Evolutionary conservation across 345 rosid species (phyloP), one percentile per base, ranked within the genome.

Genomic region (Rhodamnia rubescens): DNA sequence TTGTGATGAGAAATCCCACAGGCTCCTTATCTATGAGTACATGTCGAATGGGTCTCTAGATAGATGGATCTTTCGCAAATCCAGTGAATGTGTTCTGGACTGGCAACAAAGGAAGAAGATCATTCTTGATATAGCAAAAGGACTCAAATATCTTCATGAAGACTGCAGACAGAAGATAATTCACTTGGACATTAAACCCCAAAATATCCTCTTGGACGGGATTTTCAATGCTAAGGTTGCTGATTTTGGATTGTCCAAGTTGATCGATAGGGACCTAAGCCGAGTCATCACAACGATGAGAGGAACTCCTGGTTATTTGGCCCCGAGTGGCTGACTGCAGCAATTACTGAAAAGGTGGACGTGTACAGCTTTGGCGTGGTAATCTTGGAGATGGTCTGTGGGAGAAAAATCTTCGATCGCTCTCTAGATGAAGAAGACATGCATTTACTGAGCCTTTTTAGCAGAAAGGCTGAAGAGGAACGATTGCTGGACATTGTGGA

Each of bases 71-170:
- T 87, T 87, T 64, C 53, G 42, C 49, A 50, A 59, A 36, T 83
- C 64, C 49, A 13, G 27, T 4, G 86, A 84, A 29, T 32, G 2
- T 55, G 7, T 53, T 27, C 92, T 90, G 18, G 21, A 32, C 1
- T 89, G 92, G 92, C 57, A 51, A 36, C 83, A 74, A 49, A 74
- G 89, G 55, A 90, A 86, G 85, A 86, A 83, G 87, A 87, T 89
- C 74, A 86, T 87, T n/a, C 85, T 85, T 9, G 90, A 86, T 26
- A 50, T 89, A 36, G 89, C 92, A 16, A 90, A 89, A 74, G 89
- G 90, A n/a, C 69, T 90, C 8, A 53, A 85, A 9, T 88, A 90
- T 81, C 92, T 88, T 22, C 89, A 88, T 26, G 86, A 90, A 83
- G 89, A 87, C 29, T 88, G 90, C 50, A 50, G 83, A 24, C 86